phyloP scores from a whole-genome alignment of 768 basidiomycete genomes.

The Mycena crocata region DNA sequence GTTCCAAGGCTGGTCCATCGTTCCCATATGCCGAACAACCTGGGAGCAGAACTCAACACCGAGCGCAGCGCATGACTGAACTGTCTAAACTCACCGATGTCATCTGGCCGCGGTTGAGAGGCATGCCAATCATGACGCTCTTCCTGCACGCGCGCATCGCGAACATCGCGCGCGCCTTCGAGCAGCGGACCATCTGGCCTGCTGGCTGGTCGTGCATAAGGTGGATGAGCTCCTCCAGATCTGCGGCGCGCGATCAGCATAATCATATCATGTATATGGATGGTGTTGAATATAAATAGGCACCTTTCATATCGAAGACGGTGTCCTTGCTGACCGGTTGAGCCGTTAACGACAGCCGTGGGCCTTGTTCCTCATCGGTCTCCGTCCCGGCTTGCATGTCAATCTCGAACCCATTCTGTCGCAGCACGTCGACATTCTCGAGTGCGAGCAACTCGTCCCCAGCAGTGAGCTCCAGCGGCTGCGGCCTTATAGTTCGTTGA shows the following conservation, averaged over 20 bases:
- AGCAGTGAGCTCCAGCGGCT: constrained; percentile 83
- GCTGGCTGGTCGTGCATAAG: constrained; percentile 81
- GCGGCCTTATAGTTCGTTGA: constrained; percentile 69
- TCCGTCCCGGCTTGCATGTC: constrained; percentile 51
- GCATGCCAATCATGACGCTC: constrained; percentile 95
- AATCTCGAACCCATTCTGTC: constrained; percentile 91
- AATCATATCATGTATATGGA: too few species aligned
- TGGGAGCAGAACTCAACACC: constrained; percentile 40
- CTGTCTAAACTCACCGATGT: constrained; percentile 59
- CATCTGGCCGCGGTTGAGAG: constrained; percentile 86
- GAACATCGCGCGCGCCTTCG: constrained; percentile 95
- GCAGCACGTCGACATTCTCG: constrained; percentile 88
- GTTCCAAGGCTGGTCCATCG: constrained; percentile 88
- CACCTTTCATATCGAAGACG: constrained; percentile 89
- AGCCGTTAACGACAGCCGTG: constrained; percentile 74
- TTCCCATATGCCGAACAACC: constrained; percentile 86
- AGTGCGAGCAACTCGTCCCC: constrained; percentile 89
- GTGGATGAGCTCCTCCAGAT: constrained; percentile 93
- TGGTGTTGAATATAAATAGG: constrained; percentile 8
- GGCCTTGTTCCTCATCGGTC: constrained; percentile 51
- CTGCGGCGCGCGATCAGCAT: constrained; percentile 52
- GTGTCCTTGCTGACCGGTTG: constrained; percentile 95
- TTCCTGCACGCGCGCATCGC: constrained; percentile 95
- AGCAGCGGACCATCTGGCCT: constrained; percentile 90
- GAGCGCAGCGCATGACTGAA: background rate